A percentile compares a stretch with the other conserved stretches of the same genome.
Conservation (phyloP, 2,329 filamentous ascomycete species). For the Cladophialophora bantiana region DNA sequence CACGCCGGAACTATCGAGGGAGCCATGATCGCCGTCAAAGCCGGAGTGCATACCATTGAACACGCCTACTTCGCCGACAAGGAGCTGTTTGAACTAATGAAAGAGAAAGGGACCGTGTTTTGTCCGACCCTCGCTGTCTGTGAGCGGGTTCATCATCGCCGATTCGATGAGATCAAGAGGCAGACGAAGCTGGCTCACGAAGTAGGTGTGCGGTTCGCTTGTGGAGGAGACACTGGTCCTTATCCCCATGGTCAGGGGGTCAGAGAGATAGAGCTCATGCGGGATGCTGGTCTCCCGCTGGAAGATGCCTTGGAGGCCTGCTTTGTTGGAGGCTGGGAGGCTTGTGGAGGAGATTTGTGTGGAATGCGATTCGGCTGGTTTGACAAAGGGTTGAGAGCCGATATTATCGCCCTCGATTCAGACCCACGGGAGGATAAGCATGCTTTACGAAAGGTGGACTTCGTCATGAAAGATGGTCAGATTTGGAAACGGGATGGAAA, state of each 20-base stretch:
- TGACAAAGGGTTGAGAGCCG: conserved; percentile 58
- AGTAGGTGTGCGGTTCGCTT: conserved; percentile 58
- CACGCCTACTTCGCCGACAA: conserved; percentile 50
- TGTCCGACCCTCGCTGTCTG: conserved; percentile 61
- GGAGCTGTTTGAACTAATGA: conserved; percentile 55
- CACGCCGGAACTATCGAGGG: conserved; percentile 54
- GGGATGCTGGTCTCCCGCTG: conserved; percentile 59
- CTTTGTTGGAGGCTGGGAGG: conserved; percentile 63
- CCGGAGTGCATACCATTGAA: conserved; percentile 59
- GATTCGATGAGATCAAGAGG: conserved; percentile 28
- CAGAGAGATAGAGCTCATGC: conserved; percentile 63
- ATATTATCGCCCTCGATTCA: conserved; percentile 59
- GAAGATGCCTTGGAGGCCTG: conserved; percentile 59
- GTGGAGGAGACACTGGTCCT: conserved; percentile 63
- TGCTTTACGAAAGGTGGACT: conserved; percentile 57
- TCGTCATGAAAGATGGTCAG: conserved; percentile 65
- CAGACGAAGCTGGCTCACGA: conserved; percentile 55
- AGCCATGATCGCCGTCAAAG: conserved; percentile 55
- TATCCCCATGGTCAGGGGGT: conserved; percentile 62
- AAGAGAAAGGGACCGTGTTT: conserved; percentile 55
- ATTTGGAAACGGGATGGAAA: conserved; percentile 53
- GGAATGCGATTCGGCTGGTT: conserved; percentile 62
- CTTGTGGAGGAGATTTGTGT: conserved; percentile 61
- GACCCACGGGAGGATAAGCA: conserved; percentile 52
- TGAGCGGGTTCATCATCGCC: conserved; percentile 45